phyloP scores from a whole-genome alignment of 305 asterid genomes.

The Fraxinus velutina region DNA sequence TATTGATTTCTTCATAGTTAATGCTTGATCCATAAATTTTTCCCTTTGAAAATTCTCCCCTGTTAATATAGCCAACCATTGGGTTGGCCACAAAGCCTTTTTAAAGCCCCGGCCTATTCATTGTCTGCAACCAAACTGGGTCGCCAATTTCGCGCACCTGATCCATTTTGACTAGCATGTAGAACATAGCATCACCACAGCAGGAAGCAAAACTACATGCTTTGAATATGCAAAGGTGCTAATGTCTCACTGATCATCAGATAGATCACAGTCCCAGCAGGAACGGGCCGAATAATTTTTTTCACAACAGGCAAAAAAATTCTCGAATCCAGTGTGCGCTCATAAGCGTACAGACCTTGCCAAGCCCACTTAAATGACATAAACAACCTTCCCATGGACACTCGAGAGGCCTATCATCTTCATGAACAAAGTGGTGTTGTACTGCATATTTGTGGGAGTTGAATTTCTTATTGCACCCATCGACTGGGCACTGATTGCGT shows the following conservation, averaged over 20 bases:
- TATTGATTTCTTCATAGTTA: too few relatives aligned
- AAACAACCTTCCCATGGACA: conserved; percentile 76
- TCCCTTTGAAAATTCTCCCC: too few relatives aligned
- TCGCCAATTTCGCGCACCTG: background rate
- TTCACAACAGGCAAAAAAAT: too few relatives aligned
- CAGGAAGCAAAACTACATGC: background rate
- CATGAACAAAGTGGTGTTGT: conserved; percentile 42
- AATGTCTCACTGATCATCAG: background rate
- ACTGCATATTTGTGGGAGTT: conserved; percentile 65
- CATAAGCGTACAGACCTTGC: conserved; percentile 83
- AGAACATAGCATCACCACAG: background rate
- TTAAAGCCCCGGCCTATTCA: background rate
- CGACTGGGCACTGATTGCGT: conserved; percentile 57
- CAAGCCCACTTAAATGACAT: conserved; percentile 95
- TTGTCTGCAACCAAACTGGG: background rate
- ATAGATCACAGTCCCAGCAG: too few relatives aligned
- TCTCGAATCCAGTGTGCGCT: conserved; percentile 53
- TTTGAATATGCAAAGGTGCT: background rate
- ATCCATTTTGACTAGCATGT: background rate
- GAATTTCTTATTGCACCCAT: conserved; percentile 79
- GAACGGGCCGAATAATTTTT: too few relatives aligned
- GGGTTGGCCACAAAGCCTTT: background rate
- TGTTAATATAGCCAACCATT: background rate
- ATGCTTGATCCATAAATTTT: too few relatives aligned
- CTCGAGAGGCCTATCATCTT: conserved; percentile 52